phyloP scores from a whole-genome alignment of 2,329 filamentous ascomycete genomes.

The Fusarium sp. region DNA sequence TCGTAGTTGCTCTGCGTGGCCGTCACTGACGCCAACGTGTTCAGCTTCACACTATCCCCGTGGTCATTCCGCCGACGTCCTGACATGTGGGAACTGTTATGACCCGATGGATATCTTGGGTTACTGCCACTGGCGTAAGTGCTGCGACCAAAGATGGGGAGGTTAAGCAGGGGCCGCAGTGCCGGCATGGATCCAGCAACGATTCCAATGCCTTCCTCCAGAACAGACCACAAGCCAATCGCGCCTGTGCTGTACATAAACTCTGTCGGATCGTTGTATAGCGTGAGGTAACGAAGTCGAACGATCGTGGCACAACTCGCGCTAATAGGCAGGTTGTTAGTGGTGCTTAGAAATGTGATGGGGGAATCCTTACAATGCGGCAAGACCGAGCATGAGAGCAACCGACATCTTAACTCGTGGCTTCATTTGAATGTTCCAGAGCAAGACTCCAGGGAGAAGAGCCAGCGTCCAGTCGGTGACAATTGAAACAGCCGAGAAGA shows the following conservation, averaged over 20 bases:
- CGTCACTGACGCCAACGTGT: neutral
- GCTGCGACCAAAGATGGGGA: constrained; percentile 23
- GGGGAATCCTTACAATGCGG: constrained; percentile 30
- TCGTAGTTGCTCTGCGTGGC: constrained; percentile 6
- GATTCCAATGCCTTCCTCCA: constrained; percentile 41
- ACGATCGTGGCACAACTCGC: constrained; percentile 41
- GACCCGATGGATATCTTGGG: constrained; percentile 7
- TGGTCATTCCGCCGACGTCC: neutral
- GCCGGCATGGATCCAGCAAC: constrained; percentile 42
- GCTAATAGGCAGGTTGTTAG: constrained; percentile 11
- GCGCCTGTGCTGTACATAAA: constrained; percentile 40
- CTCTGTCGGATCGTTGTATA: constrained; percentile 36
- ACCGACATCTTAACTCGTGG: constrained; percentile 38
- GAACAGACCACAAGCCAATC: constrained; percentile 40
- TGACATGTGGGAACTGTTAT: constrained; percentile 1
- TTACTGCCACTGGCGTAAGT: constrained; percentile 21
- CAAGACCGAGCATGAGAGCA: constrained; percentile 34
- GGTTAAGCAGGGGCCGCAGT: constrained; percentile 33
- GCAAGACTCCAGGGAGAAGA: constrained; percentile 40
- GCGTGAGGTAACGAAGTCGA: constrained; percentile 34
- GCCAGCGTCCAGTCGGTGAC: constrained; percentile 44
- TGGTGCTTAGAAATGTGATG: neutral
- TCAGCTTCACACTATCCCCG: constrained; percentile 5
- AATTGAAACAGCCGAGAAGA: constrained; percentile 43
- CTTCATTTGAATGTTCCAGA: constrained; percentile 46